Evolutionary conservation across 2,329 filamentous ascomycete genomes (phyloP).

Genomic region (Botrytis elliptica): DNA sequence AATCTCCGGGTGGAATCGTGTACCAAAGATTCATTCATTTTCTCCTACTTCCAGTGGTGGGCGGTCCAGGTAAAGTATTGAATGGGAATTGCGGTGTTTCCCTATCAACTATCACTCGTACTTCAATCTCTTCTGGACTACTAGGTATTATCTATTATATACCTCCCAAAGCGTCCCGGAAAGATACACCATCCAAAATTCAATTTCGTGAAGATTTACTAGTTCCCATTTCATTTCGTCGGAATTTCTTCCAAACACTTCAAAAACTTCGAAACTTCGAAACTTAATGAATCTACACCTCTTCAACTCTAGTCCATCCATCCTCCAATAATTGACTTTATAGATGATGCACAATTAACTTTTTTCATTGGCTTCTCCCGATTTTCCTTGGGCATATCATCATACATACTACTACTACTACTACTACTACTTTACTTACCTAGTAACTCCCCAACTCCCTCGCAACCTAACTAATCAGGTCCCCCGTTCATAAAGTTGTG

Average conservation of each 20-base stretch:
- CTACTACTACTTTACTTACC: too few relatives aligned
- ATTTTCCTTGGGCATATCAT: background rate
- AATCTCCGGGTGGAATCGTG: conserved; percentile 4
- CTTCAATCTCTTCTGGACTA: background rate
- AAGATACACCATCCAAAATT: background rate
- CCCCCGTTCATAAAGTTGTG: conserved; percentile 17
- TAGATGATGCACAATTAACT: background rate
- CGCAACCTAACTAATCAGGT: background rate
- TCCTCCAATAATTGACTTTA: background rate
- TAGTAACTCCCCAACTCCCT: background rate
- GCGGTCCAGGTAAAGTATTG: background rate
- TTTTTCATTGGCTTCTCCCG: background rate
- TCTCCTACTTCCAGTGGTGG: background rate
- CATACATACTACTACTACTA: too few relatives aligned
- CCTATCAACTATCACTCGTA: background rate
- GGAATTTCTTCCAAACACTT: background rate
- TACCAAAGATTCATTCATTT: background rate
- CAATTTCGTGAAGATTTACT: background rate
- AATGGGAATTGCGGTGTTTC: background rate
- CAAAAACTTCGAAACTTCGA: background rate
- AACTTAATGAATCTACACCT: background rate
- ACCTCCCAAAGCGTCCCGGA: background rate
- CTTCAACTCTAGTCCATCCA: background rate
- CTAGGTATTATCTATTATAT: background rate
- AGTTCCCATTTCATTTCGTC: background rate